These are phyloP conservation scores for Neoboletus magnificus DNA, from an alignment of 768 basidiomycete genomes.

Conservation along the genomic window DNA sequence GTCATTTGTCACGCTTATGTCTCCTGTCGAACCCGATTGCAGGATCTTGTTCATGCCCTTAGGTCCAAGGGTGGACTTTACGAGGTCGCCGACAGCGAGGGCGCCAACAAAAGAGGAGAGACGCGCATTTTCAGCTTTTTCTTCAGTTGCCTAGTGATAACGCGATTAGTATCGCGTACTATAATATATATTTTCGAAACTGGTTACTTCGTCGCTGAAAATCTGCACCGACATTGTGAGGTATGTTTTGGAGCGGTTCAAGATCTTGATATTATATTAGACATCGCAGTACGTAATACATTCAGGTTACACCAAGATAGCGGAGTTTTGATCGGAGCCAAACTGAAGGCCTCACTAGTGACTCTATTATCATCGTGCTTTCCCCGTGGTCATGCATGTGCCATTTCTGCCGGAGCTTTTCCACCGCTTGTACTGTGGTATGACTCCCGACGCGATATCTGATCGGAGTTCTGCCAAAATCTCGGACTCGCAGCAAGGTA, in stretches of 20 bases:
- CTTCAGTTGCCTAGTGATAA: conserved; percentile 69
- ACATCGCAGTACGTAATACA: neutral
- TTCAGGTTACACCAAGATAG: too few relatives aligned
- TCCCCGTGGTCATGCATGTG: too few relatives aligned
- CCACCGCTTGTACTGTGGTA: too few relatives aligned
- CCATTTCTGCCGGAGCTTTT: too few relatives aligned
- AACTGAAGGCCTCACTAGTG: too few relatives aligned
- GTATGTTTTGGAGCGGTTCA: neutral
- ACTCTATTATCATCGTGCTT: too few relatives aligned
- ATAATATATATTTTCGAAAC: neutral
- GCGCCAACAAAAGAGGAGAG: conserved; percentile 98
- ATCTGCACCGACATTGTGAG: conserved; percentile 55
- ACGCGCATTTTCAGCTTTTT: conserved; percentile 97
- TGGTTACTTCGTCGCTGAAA: conserved; percentile 56
- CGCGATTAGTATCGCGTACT: neutral
- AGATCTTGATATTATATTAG: neutral
- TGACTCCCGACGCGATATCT: too few relatives aligned
- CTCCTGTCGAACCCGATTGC: conserved; percentile 83
- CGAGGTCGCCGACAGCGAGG: conserved; percentile 94
- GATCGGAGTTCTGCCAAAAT: too few relatives aligned
- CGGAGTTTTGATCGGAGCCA: too few relatives aligned
- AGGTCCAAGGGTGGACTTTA: conserved; percentile 97
- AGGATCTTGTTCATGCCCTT: conserved; percentile 99
- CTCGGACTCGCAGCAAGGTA: too few relatives aligned
- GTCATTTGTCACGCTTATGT: conserved; percentile 97